Percentiles rank a stretch among this genome's conserved stretches.
These are phyloP conservation scores for Dacryopinax spathularia DNA, from an alignment of 768 basidiomycete species.

Conservation along the genomic window DNA sequence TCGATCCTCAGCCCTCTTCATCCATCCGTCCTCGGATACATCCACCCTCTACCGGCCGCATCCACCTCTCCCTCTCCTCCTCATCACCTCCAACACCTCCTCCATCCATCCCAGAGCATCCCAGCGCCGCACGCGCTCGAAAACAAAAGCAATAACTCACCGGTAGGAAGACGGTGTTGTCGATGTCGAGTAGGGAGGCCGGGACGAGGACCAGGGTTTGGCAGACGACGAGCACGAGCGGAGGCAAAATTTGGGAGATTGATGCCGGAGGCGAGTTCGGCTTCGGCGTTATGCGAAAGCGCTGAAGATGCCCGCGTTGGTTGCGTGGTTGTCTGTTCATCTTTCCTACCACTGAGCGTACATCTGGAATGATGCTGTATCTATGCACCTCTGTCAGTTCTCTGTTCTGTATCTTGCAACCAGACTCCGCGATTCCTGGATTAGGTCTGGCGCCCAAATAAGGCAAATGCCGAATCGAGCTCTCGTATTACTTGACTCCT, in stretches of 20 bases:
- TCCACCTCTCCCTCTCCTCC: background rate
- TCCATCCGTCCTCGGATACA: background rate
- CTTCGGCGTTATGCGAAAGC: background rate
- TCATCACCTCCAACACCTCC: background rate
- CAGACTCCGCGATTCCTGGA: too few species aligned
- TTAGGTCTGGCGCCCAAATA: too few species aligned
- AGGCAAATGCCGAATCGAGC: too few species aligned
- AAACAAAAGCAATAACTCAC: conserved; percentile 2
- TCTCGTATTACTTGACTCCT: too few species aligned
- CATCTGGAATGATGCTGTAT: too few species aligned
- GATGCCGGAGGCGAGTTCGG: background rate
- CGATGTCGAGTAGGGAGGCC: background rate
- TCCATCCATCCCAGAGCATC: background rate
- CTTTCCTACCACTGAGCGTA: too few species aligned
- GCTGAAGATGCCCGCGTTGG: too few species aligned
- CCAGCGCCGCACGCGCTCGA: background rate
- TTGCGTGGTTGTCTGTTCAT: too few species aligned
- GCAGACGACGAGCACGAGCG: background rate
- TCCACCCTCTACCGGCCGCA: background rate
- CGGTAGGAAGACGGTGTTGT: conserved; percentile 14
- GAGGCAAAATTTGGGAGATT: background rate
- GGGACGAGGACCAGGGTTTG: background rate
- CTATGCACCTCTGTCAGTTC: too few species aligned
- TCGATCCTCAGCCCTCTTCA: background rate
- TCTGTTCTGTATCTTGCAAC: too few species aligned